Evolutionary conservation across 352 stramenopile genomes (phyloP), one percentile per base, ranked within the genome.

Genomic region (Globisporangium megalacanthum): DNA sequence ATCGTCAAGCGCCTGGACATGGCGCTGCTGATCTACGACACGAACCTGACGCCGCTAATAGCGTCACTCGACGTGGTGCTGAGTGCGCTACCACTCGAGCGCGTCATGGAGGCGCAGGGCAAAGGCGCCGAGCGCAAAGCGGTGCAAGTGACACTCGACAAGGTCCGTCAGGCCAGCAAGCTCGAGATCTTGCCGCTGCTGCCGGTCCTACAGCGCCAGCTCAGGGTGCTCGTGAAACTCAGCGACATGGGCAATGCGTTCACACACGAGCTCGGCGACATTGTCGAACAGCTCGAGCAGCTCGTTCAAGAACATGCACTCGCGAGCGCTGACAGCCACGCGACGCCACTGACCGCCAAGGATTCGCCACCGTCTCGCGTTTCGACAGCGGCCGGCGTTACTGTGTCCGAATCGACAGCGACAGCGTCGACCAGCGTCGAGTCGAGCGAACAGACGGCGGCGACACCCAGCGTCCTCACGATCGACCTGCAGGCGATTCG

Each of bases 401-500:
- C 17, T 35, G 22, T 13, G 17, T 36, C n/a, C 15, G 19, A 41
- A 29, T 36, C 48, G 31, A 56, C 15, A 2, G 14, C 22, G 3
- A 3, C 22, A 25, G 10, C 11, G 29, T 29, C 15, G 22, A 52
- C 11, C 25, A n/a, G 20, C 13, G 56, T 15, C 37, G 56, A 61
- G 46, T 55, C 44, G 36, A 50, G 15, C 5, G 25, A 29, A 29
- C 19, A 46, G 55, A 49, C 36, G 6, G 31, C 37, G 14, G 25
- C 25, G 25, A 29, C 25, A 4, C 25, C 25, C 25, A 29, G 25
- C 25, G 25, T 29, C 25, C 25, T 29, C 25, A 29, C 25, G 25
- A 63, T 91, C 44, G 82, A 95, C 61, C 65, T 95, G 14, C 69
- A 83, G 49, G 77, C 80, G n/a, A 86, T 96, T 36, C 79, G 85